phyloP scores from a whole-genome alignment of 306 rosid genomes.

The Cicer yamashitae region DNA sequence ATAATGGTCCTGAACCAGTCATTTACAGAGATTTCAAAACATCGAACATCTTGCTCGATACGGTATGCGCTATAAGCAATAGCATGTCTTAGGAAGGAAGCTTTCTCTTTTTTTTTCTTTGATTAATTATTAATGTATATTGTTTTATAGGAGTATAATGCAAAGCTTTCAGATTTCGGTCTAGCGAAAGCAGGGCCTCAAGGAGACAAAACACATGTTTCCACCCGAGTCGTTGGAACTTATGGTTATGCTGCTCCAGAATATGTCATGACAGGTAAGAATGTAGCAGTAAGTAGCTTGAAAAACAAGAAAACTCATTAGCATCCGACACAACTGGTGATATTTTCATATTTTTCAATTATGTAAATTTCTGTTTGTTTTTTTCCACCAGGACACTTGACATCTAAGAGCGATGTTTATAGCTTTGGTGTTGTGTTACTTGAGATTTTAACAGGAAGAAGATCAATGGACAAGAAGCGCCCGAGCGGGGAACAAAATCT shows the following conservation, averaged over 20 bases:
- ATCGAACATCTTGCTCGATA: conserved; percentile 93
- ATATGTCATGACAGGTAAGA: conserved; percentile 94
- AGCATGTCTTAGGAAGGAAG: conserved; percentile 20
- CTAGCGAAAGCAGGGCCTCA: conserved; percentile 98
- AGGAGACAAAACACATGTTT: conserved; percentile 98
- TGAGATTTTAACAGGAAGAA: conserved; percentile 90
- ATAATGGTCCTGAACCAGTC: conserved; percentile 90
- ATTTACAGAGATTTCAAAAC: conserved; percentile 98
- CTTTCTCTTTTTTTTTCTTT: neutral
- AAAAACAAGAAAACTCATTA: conserved; percentile 18
- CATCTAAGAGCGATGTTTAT: conserved; percentile 93
- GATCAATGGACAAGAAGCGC: conserved; percentile 98
- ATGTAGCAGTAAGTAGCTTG: conserved; percentile 32
- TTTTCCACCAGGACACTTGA: conserved; percentile 78
- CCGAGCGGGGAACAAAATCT: conserved; percentile 94
- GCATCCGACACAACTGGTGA: neutral
- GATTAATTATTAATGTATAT: conserved; percentile 34
- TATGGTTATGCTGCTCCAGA: conserved; percentile 98
- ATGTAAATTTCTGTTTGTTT: conserved; percentile 37
- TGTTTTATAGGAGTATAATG: conserved; percentile 78
- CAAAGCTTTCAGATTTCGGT: conserved; percentile 99
- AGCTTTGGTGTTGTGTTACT: conserved; percentile 95
- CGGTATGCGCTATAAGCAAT: conserved; percentile 57
- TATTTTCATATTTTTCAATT: neutral
- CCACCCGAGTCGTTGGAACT: conserved; percentile 95